phyloP scores from a whole-genome alignment of 441 rosid species.

The Populus hybrid region DNA sequence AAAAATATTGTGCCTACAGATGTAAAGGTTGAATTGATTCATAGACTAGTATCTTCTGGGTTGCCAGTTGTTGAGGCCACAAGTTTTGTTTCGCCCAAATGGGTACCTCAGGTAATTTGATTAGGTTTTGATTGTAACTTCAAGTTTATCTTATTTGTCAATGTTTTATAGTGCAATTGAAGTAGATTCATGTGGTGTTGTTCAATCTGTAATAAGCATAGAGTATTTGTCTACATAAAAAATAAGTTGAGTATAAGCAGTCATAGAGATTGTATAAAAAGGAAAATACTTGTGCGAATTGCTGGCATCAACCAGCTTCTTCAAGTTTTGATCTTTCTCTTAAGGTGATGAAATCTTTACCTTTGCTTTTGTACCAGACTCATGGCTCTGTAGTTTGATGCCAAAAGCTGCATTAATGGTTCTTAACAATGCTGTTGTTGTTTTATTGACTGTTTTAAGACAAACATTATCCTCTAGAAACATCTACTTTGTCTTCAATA shows the following conservation, averaged over 20 bases:
- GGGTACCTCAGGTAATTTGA: conserved; percentile 89
- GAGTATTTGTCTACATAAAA: background rate
- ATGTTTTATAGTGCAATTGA: background rate
- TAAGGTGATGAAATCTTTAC: background rate
- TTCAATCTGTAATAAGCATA: background rate
- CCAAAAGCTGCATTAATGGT: background rate
- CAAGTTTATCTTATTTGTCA: background rate
- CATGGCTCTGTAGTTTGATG: background rate
- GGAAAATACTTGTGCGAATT: background rate
- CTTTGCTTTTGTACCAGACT: background rate
- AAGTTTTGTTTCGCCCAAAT: conserved; percentile 97
- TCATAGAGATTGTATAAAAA: background rate
- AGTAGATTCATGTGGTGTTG: background rate
- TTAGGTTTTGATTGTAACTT: conserved; percentile 4
- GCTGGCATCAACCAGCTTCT: background rate
- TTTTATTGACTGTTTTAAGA: too few relatives aligned
- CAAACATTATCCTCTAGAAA: background rate
- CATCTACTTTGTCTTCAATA: background rate
- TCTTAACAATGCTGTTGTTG: background rate
- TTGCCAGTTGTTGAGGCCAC: conserved; percentile 92
- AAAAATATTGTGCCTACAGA: conserved; percentile 72
- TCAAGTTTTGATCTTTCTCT: background rate
- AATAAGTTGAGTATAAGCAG: background rate
- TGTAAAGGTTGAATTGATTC: conserved; percentile 83
- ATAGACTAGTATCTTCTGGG: conserved; percentile 68